Conservation (phyloP, 1,284 basidiomycete genomes). For the Ustilago shanxiensis region DNA sequence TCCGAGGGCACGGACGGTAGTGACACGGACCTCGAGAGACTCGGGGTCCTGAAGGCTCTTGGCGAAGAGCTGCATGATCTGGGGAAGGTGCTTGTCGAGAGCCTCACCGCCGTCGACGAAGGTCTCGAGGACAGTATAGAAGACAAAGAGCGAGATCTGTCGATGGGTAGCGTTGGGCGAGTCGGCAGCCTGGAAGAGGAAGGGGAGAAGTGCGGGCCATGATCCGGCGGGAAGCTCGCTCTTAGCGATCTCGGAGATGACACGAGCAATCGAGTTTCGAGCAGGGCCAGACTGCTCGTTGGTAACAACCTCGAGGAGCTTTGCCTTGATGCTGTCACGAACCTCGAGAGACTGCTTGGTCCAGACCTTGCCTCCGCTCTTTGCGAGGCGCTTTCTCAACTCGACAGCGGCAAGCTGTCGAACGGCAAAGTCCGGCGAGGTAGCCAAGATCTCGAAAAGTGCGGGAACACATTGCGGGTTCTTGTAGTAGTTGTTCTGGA, state of each 20-base stretch:
- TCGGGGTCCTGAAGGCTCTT: slow-evolving; percentile 86
- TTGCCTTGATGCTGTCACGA: slow-evolving; percentile 86
- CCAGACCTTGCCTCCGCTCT: slow-evolving; percentile 88
- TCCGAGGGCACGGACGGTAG: slow-evolving; percentile 85
- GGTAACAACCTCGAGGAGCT: slow-evolving; percentile 84
- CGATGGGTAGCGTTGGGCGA: slow-evolving; percentile 81
- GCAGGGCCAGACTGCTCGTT: slow-evolving; percentile 84
- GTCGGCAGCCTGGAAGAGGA: slow-evolving; percentile 83
- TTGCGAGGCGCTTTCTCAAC: slow-evolving; percentile 88
- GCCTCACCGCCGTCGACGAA: slow-evolving; percentile 79
- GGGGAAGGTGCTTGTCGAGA: slow-evolving; percentile 82
- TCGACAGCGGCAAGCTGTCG: slow-evolving; percentile 99
- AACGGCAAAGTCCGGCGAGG: slow-evolving; percentile 81
- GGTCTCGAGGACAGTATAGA: slow-evolving; percentile 91
- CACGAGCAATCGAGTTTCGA: slow-evolving; percentile 82
- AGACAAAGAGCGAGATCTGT: slow-evolving; percentile 90
- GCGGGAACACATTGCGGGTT: slow-evolving; percentile 89
- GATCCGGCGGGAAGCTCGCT: slow-evolving; percentile 85
- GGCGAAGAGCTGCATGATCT: slow-evolving; percentile 86
- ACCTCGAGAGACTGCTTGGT: slow-evolving; percentile 78
- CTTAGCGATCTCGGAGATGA: slow-evolving; percentile 91
- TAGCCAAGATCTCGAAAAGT: slow-evolving; percentile 87
- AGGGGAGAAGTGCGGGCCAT: slow-evolving; percentile 91
- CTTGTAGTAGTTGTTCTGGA: slow-evolving; percentile 79
- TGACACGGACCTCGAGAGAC: slow-evolving; percentile 90